Conservation (phyloP, 345 rosid species). For the Punica granatum region DNA sequence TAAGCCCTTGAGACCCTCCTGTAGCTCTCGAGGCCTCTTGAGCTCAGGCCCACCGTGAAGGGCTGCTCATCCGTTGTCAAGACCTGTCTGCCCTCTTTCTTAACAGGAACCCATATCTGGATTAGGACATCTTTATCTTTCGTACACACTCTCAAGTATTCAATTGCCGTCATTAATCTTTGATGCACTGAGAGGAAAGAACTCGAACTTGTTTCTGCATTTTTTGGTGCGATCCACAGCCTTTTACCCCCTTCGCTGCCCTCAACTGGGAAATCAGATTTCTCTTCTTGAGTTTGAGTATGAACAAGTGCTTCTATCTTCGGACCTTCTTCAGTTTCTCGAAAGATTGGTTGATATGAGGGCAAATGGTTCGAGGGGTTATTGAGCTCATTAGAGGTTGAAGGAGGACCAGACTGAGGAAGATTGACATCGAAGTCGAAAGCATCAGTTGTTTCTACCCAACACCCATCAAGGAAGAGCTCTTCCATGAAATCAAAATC, state of each 20-base stretch:
- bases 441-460: conserved; percentile 57
- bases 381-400: conserved; percentile 15
- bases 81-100: conserved; percentile 50
- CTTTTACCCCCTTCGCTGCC: conserved; percentile 42
- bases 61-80: conserved; percentile 79
- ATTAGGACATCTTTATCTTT: conserved; percentile 54
- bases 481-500: conserved; percentile 87
- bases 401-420: conserved; percentile 29
- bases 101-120: conserved; percentile 83
- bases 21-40: conserved; percentile 48
- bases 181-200: conserved; percentile 40
- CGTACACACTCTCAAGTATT: conserved; percentile 43
- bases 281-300: background rate
- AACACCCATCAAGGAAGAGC: conserved; percentile 72
- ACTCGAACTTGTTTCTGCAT: conserved; percentile 14
- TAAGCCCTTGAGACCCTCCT: conserved; percentile 53
- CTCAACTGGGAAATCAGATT: conserved; percentile 19
- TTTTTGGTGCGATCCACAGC: conserved; percentile 59
- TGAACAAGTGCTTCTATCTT: background rate
- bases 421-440: conserved; percentile 15
- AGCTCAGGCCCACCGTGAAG: conserved; percentile 38
- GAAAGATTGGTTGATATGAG: conserved; percentile 5
- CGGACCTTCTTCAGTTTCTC: background rate
- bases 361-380: conserved; percentile 24
- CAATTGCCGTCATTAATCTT: conserved; percentile 50